Evolutionary conservation across 257 asterid species (phyloP), one percentile per base, ranked within the genome.

Genomic region (Oldenlandia corymbosa): DNA sequence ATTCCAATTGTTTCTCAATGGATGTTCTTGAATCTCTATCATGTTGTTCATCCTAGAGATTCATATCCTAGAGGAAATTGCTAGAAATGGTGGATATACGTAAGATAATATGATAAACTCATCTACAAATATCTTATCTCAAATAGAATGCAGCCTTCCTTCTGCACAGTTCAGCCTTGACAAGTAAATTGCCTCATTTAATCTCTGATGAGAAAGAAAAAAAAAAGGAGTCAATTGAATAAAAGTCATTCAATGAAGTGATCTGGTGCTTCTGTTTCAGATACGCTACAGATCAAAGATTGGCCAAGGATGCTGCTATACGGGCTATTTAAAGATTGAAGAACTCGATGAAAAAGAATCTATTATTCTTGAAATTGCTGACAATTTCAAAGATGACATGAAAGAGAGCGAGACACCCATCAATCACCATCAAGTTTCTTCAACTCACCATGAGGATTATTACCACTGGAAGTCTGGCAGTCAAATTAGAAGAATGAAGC

Each of bases 31-130:
- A n/a, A 52, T 56, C 36, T 30, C 20, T n/a, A 63, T 55, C 86
- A 83, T 59, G 62, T 87, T 82, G 96, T 54, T 81, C 41, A 76
- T 72, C 26, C 60, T 89, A 62, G 90, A 89, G 73, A 58, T 75
- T 4, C 85, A 83, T 53, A 86, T 89, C 65, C 74, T 89, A 77
- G 86, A 82, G 67, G 93, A 84, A 71, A 78, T 81, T 50, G 93
- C 88, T 45, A 81, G 83, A 72, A 47, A 64, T 8, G 88, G 88
- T 21, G 85, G 81, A 23, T 84, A 73, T 76, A 52, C 83, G 32
- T 77, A 88, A 0, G 82, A 78, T 14, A 72, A 78, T 2, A 66
- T 66, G 7, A 50, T 39, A 66, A 39, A 56, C 4, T 48, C 60
- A 55, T 78, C 77, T 12, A 11, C 58, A 52, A 68, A 75, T 52